These are phyloP conservation scores for Gossypium longicalyx DNA, from an alignment of 345 rosid species.

Conservation along the genomic window DNA sequence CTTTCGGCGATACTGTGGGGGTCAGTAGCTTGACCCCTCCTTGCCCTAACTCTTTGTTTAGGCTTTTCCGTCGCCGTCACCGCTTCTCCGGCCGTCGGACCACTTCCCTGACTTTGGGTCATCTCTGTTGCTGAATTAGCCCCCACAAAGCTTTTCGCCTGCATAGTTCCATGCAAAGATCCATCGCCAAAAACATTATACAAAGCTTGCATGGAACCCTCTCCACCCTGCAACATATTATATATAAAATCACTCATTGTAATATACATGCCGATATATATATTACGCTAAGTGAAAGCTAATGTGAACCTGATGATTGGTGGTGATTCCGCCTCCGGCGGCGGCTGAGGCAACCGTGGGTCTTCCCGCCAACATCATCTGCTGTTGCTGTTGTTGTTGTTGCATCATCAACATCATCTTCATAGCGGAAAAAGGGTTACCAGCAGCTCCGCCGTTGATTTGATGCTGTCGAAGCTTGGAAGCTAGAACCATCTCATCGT, in stretches of 20 bases:
- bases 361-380: slow-evolving; percentile 44
- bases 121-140: slow-evolving; percentile 28
- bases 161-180: slow-evolving; percentile 41
- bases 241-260: neutral
- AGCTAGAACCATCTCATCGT: slow-evolving; percentile 35
- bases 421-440: slow-evolving; percentile 21
- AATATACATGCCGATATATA: neutral
- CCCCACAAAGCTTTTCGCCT: slow-evolving; percentile 32
- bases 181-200: slow-evolving; percentile 55
- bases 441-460: slow-evolving; percentile 39
- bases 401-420: slow-evolving; percentile 31
- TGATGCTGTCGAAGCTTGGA: slow-evolving; percentile 39
- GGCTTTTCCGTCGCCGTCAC: slow-evolving; percentile 48
- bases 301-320: slow-evolving; percentile 26
- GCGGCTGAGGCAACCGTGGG: slow-evolving; percentile 11
- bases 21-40: slow-evolving; percentile 99
- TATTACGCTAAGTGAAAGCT: neutral
- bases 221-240: slow-evolving; percentile 33
- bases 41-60: slow-evolving; percentile 78
- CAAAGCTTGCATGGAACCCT: slow-evolving; percentile 40
- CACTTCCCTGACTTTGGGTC: slow-evolving; percentile 43
- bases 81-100: slow-evolving; percentile 51
- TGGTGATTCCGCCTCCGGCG: slow-evolving; percentile 27
- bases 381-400: slow-evolving; percentile 32
- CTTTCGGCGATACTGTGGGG: slow-evolving; percentile 98